Base-by-base conservation (phyloP, 2,329 filamentous ascomycete species). In the Neoarthrinium moseri region DNA sequence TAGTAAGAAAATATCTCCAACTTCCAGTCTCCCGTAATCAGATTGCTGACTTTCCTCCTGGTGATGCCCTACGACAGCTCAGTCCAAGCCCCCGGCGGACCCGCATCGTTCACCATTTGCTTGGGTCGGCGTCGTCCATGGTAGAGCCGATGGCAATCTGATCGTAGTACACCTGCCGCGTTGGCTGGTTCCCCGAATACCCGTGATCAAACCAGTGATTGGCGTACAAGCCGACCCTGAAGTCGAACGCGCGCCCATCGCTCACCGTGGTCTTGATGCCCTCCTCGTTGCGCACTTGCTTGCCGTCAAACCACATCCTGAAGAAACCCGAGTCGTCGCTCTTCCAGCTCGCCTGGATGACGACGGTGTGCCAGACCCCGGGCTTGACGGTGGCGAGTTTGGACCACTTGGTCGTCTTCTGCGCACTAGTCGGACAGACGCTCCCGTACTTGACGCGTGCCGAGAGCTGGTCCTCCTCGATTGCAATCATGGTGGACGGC, bases 111-210 rank as follows among this genome's bases (percentile, higher is more conserved):
- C 32, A 41, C 38, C 38, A 35, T 24, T 18, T 24, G 17, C 11
- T 52, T 8, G 67, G 64, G 47, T 70, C 64, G 2, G 63, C 68
- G 54, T 73, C 70, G 7, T 58, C 57, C 49, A 67, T 70, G 2
- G 56, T 62, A 3, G 67, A 68, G 1, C 71, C 74, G 6, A 69
- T 60, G 5, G 69, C 65, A 48, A 77, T 67, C 61, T 75, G 67
- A 51, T 77, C 74, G 51, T 68, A 74, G 71, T 72, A 78, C n/a
- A 76, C 55, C 59, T 74, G 65, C 8, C 74, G 62, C 18, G 68
- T 69, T 0, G 56, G 52, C 61, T 76, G 72, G 13, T 49, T 65
- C 1, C 70, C 72, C 37, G 62, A 63, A 12, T 60, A 54, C 1
- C 58, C 58, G 29, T 71, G 61, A 48, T 77, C 73, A 47, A 73